These are phyloP conservation scores for Ramalina intermedia DNA, from an alignment of 495 filamentous ascomycete species.

Conservation along the genomic window DNA sequence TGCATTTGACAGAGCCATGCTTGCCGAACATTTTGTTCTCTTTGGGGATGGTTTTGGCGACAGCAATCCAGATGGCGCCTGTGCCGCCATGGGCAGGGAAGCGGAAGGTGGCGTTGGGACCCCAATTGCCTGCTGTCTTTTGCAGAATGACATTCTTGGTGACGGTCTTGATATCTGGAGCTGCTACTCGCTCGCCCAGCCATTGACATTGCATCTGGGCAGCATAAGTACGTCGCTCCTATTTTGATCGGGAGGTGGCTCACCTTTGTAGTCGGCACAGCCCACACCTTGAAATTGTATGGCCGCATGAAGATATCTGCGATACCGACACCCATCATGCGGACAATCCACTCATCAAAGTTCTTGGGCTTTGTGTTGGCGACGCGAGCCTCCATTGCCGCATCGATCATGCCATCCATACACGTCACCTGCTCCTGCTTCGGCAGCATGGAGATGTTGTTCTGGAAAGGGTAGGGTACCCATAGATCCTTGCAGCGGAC, in stretches of 20 bases:
- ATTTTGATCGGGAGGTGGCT: conserved; percentile 4
- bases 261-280: conserved; percentile 95
- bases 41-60: conserved; percentile 83
- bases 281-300: conserved; percentile 99
- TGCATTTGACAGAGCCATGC: conserved; percentile 67
- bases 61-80: conserved; percentile 97
- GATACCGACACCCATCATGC: conserved; percentile 79
- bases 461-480: conserved; percentile 99
- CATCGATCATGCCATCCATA: conserved; percentile 95
- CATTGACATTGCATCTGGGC: conserved; percentile 95
- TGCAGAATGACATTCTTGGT: conserved; percentile 90
- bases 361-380: conserved; percentile 80
- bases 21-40: conserved; percentile 83
- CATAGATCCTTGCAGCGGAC: conserved; percentile 90
- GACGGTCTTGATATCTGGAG: conserved; percentile 89
- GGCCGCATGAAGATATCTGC: conserved; percentile 97
- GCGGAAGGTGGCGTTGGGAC: conserved; percentile 94
- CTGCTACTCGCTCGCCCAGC: conserved; percentile 97
- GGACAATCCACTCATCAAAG: conserved; percentile 98
- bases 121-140: conserved; percentile 96
- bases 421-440: conserved; percentile 94
- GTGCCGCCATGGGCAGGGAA: conserved; percentile 94
- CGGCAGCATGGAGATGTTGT: conserved; percentile 98
- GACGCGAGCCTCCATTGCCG: conserved; percentile 71
- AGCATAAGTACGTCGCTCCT: not conserved